These are phyloP conservation scores for Cantharellus anzutake DNA, from an alignment of 768 basidiomycete species.

Conservation along the genomic window DNA sequence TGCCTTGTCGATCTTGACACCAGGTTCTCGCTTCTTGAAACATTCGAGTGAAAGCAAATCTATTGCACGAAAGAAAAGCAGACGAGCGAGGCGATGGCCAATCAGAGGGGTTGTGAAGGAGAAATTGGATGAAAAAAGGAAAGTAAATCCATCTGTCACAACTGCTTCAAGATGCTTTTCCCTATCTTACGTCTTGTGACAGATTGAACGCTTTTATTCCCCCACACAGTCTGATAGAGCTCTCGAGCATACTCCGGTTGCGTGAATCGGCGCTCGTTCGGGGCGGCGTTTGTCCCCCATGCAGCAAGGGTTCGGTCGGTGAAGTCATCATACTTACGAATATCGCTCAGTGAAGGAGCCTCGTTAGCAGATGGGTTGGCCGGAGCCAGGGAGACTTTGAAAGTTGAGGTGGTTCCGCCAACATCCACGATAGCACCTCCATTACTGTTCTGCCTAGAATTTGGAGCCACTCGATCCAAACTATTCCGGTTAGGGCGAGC, in stretches of 20 bases:
- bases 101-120: neutral
- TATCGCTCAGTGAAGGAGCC: neutral
- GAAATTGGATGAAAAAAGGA: too few species aligned
- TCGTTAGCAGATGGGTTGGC: neutral
- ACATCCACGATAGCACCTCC: neutral
- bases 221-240: neutral
- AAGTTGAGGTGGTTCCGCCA: neutral
- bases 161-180: too few species aligned
- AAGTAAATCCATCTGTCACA: too few species aligned
- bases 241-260: neutral
- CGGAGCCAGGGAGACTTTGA: neutral
- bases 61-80: neutral
- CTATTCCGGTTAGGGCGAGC: neutral
- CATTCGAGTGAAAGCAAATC: neutral
- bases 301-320: neutral
- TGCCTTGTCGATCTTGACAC: too few species aligned
- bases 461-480: neutral
- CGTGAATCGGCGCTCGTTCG: neutral
- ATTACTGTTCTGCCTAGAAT: neutral
- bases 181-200: neutral
- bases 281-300: neutral
- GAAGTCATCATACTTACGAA: neutral
- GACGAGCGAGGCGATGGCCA: neutral
- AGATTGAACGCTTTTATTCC: neutral
- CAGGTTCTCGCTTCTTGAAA: neutral